Conservation (phyloP, 2,329 filamentous ascomycete species). For the Colletotrichum sp. region DNA sequence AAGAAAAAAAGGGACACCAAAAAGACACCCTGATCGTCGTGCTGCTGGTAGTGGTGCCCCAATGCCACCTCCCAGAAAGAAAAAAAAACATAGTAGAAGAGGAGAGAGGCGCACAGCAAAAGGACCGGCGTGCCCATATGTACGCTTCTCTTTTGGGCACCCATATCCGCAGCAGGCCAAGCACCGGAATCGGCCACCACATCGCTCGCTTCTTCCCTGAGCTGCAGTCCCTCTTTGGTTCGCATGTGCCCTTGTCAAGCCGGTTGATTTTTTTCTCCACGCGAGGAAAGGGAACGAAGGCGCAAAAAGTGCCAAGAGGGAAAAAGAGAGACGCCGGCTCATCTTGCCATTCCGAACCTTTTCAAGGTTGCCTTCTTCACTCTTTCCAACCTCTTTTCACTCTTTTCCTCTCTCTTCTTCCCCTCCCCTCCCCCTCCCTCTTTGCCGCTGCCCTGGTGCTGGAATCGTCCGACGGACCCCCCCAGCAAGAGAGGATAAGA, state of each 20-base stretch:
- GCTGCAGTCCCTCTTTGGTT: background rate
- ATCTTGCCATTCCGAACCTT: background rate
- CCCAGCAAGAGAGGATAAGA: constrained; percentile 1
- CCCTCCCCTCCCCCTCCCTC: background rate
- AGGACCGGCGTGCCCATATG: background rate
- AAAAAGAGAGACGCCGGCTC: background rate
- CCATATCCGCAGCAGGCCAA: background rate
- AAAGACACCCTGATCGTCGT: constrained; percentile 3
- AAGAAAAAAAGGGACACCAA: background rate
- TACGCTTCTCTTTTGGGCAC: background rate
- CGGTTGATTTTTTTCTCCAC: background rate
- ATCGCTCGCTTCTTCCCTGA: background rate
- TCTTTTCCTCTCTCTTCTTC: background rate
- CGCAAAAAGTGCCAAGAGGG: background rate
- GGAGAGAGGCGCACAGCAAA: background rate
- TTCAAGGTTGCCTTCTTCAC: background rate
- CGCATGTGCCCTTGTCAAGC: background rate
- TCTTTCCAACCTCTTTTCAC: background rate
- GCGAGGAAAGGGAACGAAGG: background rate
- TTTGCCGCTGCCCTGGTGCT: background rate
- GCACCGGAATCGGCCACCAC: constrained; percentile 11
- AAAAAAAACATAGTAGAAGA: background rate
- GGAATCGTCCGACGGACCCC: background rate
- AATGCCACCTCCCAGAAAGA: background rate
- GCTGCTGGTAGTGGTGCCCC: background rate